Base-by-base conservation (phyloP, 352 stramenopile genomes). In the Phytopythium vexans region DNA sequence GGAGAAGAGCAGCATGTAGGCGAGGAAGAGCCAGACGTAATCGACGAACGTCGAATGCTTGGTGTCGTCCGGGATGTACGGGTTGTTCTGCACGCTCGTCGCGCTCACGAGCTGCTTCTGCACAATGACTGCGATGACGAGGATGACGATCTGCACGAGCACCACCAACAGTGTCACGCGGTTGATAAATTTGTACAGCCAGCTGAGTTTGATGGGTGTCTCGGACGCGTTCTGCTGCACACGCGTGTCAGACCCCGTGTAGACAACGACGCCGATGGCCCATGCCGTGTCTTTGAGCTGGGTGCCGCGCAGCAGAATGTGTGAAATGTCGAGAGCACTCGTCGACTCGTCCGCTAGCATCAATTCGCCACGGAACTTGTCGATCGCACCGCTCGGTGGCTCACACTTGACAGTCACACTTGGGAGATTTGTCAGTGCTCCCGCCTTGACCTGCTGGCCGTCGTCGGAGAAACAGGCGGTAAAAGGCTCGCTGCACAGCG, bases 1-100 rank as follows among this genome's bases (percentile, higher is more conserved):
- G 45, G 85, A 93, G 58, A 93, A 93, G 7, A 96, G 72, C n/a
- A 97, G 66, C 58, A 95, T 86, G 66, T 97, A 98, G 10, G 78
- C 72, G 10, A 87, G 54, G 31, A 89, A 87, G 10, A 83, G 68
- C 68, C 67, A 83, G 14, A 83, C 39, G 45, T 65, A 78, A 46
- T 80, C 64, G 41, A 78, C 31, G 8, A 64, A 52, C 3, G 44
- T 64, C 11, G 61, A 68, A 40, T 61, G 27, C 54, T 71, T 73
- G 33, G 64, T 72, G 12, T 75, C 68, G 0, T 70, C 54, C 0
- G 72, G 61, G 12, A 86, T 77, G 53, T 67, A 83, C 31, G 69
- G 70, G 27, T 82, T 82, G 27, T 53, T 38, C 4, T 70, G 47
- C 2, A 82, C 58, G 6, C 56, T 66, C 4, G 48, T 38, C 1